Evolutionary conservation across 352 stramenopile genomes (phyloP).

Genomic region (Pythium aquatile): DNA sequence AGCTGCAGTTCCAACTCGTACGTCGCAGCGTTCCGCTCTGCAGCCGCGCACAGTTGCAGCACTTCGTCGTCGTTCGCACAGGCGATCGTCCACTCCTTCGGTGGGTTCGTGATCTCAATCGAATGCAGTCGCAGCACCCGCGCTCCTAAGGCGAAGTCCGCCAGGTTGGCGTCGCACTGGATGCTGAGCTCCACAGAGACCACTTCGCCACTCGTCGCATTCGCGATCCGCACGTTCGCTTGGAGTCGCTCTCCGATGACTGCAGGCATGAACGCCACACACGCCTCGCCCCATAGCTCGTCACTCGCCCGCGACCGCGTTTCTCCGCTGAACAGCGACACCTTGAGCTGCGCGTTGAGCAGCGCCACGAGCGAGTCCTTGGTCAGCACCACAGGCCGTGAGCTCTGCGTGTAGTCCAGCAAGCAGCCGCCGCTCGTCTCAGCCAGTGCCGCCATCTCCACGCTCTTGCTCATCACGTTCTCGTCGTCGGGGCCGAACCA

Average conservation of each 20-base stretch:
- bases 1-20: conserved; percentile 59
- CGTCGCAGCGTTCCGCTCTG: conserved; percentile 39
- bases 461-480: conserved; percentile 44
- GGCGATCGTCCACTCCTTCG: conserved; percentile 44
- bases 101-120: conserved; percentile 37
- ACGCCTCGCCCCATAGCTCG: conserved; percentile 34
- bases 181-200: conserved; percentile 40
- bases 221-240: conserved; percentile 27
- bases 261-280: conserved; percentile 35
- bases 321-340: conserved; percentile 43
- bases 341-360: conserved; percentile 31
- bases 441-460: conserved; percentile 26
- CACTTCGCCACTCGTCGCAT: conserved; percentile 12
- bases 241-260: conserved; percentile 28
- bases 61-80: conserved; percentile 54
- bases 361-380: conserved; percentile 39
- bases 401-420: conserved; percentile 49
- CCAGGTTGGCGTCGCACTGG: conserved; percentile 47
- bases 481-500: conserved; percentile 58
- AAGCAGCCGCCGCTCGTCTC: neutral
- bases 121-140: conserved; percentile 43
- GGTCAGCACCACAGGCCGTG: conserved; percentile 36
- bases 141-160: conserved; percentile 43
- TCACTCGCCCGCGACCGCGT: conserved; percentile 33
- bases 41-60: conserved; percentile 29